A percentile compares a stretch with the other conserved stretches of the same genome.
These are phyloP conservation scores for Wickerhamiella australiensis DNA, from an alignment of 805 yeast genomes.

Conservation along the genomic window DNA sequence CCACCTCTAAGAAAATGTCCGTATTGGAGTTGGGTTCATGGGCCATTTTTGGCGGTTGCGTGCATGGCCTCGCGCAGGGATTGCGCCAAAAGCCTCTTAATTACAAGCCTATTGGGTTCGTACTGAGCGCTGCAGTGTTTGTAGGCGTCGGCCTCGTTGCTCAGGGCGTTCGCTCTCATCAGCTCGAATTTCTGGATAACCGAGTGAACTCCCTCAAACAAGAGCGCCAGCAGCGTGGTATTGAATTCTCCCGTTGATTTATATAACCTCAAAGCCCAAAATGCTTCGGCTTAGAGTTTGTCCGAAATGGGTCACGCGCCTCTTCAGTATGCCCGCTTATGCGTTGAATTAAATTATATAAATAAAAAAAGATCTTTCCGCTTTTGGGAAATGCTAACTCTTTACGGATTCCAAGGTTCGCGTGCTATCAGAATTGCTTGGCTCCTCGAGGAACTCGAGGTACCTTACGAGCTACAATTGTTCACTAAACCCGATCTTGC, in stretches of 20 bases:
- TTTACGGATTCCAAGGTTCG: conserved; percentile 5
- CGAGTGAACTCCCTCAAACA: conserved; percentile 22
- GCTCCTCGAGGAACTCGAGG: conserved; percentile 3
- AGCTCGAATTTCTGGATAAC: conserved; percentile 24
- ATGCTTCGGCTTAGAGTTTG: not conserved
- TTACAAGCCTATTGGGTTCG: conserved; percentile 28
- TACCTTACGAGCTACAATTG: conserved; percentile 3
- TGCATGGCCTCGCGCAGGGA: conserved; percentile 27
- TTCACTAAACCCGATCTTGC: not conserved
- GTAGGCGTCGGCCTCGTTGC: conserved; percentile 27
- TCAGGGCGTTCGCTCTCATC: conserved; percentile 23
- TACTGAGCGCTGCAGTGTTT: conserved; percentile 25
- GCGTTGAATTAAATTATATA: not conserved
- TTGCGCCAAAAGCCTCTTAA: conserved; percentile 28
- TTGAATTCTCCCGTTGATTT: conserved; percentile 19
- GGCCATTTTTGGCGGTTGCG: conserved; percentile 22
- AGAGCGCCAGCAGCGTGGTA: conserved; percentile 26
- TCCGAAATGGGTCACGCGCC: not conserved
- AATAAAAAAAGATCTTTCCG: not conserved
- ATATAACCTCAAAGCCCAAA: not conserved
- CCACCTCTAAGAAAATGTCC: conserved; percentile 13
- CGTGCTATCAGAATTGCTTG: conserved; percentile 2
- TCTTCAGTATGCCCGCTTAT: not conserved
- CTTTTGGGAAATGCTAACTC: not conserved
- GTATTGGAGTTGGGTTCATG: conserved; percentile 22